Percentiles rank a stretch among this genome's conserved stretches.
Evolutionary conservation across 345 rosid genomes (phyloP).

Genomic region (Bretschneidera sinensis): DNA sequence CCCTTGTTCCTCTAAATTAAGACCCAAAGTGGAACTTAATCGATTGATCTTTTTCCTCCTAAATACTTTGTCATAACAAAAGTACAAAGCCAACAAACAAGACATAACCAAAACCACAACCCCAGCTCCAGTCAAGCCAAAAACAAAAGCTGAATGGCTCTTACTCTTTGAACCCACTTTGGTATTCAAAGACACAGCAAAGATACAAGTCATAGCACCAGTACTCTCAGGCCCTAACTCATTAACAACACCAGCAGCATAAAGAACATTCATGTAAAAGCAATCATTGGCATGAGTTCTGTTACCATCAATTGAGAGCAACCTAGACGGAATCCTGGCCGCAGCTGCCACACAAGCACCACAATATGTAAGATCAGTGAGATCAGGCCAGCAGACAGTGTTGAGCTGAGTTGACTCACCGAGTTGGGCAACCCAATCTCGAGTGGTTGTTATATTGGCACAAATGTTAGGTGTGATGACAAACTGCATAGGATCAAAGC

Average conservation of each 20-base stretch:
- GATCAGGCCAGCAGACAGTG: constrained; percentile 44
- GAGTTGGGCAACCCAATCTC: constrained; percentile 42
- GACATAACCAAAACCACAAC: constrained; percentile 39
- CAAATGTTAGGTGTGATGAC: constrained; percentile 29
- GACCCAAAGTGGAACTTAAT: constrained; percentile 6
- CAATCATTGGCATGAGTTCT: constrained; percentile 25
- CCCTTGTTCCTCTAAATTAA: constrained; percentile 39
- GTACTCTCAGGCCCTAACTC: too few species aligned
- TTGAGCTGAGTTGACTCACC: constrained; percentile 38
- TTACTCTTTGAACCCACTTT: too few species aligned
- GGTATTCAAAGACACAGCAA: too few species aligned
- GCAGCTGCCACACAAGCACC: constrained; percentile 44
- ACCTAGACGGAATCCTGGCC: constrained; percentile 19
- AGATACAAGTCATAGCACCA: too few species aligned
- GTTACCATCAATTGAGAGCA: too few species aligned
- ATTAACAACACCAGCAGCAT: constrained; percentile 60
- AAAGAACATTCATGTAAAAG: constrained; percentile 39
- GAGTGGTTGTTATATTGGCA: constrained; percentile 29
- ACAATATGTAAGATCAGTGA: constrained; percentile 37
- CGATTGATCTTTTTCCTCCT: constrained; percentile 21
- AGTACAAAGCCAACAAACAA: constrained; percentile 43
- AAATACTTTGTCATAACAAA: constrained; percentile 39
- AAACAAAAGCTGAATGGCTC: too few species aligned
- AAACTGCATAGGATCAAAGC: constrained; percentile 38
- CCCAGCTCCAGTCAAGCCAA: too few species aligned